These are phyloP conservation scores for Pleurotus giganteus DNA, from an alignment of 768 basidiomycete genomes.

Conservation along the genomic window DNA sequence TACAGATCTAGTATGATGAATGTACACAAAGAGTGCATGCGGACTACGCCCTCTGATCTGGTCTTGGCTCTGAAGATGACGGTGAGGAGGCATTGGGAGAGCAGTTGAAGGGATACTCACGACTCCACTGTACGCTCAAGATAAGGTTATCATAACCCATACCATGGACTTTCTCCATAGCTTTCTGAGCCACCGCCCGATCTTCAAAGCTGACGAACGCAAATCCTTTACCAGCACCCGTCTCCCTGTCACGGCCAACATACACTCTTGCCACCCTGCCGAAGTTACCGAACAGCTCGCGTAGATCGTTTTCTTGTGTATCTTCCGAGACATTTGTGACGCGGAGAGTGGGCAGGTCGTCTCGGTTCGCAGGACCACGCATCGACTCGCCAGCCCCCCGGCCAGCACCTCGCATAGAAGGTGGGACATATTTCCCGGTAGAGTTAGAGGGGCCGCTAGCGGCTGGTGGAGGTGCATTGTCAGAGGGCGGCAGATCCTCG, in stretches of 20 bases:
- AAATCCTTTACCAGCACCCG: constrained; percentile 93
- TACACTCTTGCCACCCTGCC: constrained; percentile 88
- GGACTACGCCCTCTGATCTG: constrained; percentile 30
- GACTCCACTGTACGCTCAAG: constrained; percentile 61
- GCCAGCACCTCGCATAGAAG: constrained; percentile 79
- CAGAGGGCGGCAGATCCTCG: constrained; percentile 33
- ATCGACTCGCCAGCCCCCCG: constrained; percentile 78
- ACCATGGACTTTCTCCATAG: constrained; percentile 90
- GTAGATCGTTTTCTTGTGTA: constrained; percentile 90
- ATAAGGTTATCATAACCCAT: constrained; percentile 93
- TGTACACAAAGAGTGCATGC: background rate
- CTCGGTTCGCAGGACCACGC: constrained; percentile 59
- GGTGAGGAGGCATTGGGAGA: background rate
- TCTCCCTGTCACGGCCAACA: constrained; percentile 92
- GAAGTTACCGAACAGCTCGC: constrained; percentile 86
- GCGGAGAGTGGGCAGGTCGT: constrained; percentile 94
- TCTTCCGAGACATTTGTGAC: constrained; percentile 97
- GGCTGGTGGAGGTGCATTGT: constrained; percentile 14
- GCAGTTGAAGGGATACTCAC: constrained; percentile 32
- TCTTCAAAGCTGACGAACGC: constrained; percentile 97
- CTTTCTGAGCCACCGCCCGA: constrained; percentile 72
- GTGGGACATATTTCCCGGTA: constrained; percentile 89
- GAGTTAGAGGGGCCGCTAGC: constrained; percentile 22
- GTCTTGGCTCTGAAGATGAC: constrained; percentile 36
- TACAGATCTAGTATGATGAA: no score